Evolutionary conservation across 768 basidiomycete species (phyloP).

Genomic region (Termitomyces sp.): DNA sequence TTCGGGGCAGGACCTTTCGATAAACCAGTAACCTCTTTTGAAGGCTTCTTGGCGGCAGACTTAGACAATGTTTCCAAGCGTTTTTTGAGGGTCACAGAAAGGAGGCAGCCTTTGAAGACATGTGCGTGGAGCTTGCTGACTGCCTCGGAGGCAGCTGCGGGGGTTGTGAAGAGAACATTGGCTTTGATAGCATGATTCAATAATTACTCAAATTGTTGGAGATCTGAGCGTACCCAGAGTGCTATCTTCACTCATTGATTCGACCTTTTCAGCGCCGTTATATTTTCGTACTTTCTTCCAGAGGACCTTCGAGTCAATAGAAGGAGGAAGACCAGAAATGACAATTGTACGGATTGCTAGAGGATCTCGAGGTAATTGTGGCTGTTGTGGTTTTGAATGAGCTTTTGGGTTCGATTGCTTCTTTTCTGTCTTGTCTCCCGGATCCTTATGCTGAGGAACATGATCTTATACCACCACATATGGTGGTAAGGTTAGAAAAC

Average conservation of each 20-base stretch:
- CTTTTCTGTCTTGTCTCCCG: constrained; percentile 26
- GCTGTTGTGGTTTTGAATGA: constrained; percentile 26
- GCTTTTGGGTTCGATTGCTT: constrained; percentile 37
- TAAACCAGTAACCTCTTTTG: constrained; percentile 14
- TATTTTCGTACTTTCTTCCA: constrained; percentile 90
- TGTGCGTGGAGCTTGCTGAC: constrained; percentile 84
- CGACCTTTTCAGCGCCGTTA: constrained; percentile 68
- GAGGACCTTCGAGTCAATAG: constrained; percentile 57
- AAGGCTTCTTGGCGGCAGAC: constrained; percentile 24
- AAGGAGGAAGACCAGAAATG: constrained; percentile 64
- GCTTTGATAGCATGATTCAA: constrained; percentile 33
- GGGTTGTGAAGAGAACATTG: constrained; percentile 66
- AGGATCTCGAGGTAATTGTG: constrained; percentile 51
- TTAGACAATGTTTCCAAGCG: constrained; percentile 66
- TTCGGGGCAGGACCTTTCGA: constrained; percentile 42
- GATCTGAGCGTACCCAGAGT: constrained; percentile 37
- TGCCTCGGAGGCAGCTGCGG: constrained; percentile 63
- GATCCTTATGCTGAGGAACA: constrained; percentile 37
- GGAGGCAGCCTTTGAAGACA: constrained; percentile 81
- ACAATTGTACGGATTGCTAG: constrained; percentile 80
- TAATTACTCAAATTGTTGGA: not conserved
- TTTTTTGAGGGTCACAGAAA: constrained; percentile 88
- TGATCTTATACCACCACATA: not conserved
- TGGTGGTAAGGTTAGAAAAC: constrained; percentile 8
- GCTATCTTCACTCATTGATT: constrained; percentile 38